Evolutionary conservation across 495 filamentous ascomycete species (phyloP).

Genomic region (Staphylotrichum longicolle): DNA sequence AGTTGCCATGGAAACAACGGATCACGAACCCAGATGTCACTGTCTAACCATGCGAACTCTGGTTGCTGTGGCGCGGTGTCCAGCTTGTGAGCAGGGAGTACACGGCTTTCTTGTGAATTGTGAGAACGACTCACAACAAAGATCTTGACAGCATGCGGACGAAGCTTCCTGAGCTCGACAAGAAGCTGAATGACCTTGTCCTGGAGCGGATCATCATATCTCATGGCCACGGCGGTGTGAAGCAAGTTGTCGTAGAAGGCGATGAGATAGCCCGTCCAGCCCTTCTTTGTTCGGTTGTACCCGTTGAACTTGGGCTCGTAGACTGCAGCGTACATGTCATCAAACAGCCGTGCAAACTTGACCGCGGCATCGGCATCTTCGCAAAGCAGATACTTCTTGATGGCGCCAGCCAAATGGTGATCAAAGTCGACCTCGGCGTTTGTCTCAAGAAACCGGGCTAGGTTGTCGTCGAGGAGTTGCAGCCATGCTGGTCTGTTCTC

Average conservation of each 20-base stretch:
- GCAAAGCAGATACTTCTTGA: conserved; percentile 7
- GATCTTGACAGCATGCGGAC: not conserved
- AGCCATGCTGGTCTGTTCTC: not conserved
- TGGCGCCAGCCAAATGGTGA: not conserved
- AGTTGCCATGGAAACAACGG: not conserved
- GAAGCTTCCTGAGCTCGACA: not conserved
- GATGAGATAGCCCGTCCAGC: conserved; percentile 4
- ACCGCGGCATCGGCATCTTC: not conserved
- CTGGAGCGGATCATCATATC: conserved; percentile 1
- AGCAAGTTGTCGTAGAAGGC: not conserved
- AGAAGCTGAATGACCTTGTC: conserved; percentile 8
- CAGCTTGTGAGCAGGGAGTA: no score
- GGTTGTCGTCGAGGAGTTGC: not conserved
- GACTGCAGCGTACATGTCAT: not conserved
- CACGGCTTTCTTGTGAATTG: not conserved
- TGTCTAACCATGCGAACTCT: conserved; percentile 5
- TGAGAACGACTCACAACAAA: not conserved
- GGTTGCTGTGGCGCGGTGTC: not conserved
- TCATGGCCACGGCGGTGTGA: not conserved
- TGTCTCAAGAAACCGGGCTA: not conserved
- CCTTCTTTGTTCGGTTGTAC: not conserved
- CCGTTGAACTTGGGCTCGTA: conserved; percentile 7
- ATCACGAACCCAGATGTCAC: not conserved
- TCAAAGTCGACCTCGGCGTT: not conserved
- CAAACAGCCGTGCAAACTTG: not conserved